Evolutionary conservation across 208 protist genomes (phyloP), one percentile per base, ranked within the genome.

Genomic region (Spongospora subterranea): DNA sequence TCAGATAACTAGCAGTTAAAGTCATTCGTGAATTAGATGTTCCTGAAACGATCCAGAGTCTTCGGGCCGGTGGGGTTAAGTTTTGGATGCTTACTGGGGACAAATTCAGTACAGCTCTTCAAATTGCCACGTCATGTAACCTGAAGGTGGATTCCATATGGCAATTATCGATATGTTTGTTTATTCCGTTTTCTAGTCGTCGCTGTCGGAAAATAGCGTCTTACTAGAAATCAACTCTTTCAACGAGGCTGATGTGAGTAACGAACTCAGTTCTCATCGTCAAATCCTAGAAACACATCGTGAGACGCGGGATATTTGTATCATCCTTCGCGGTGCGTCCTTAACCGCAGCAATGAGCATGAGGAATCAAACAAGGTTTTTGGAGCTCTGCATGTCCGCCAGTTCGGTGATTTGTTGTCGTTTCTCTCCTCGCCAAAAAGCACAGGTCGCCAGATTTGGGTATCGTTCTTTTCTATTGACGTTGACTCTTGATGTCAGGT

Each of bases 11-110:
- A 91, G 38, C 89, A 96, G 0, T 60, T 43, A 1, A 46, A 91
- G 20, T 93, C 94, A 0, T 88, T 92, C 46, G 92, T 96, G 32
- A 94, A n/a, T 76, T 90, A 41, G 71, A n/a, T 43, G 94, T 95
- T 29, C 94, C 96, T 17, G 90, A 96, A 13, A 95, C 95, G 13
- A 96, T 97, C 64, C 53, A 88, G 0, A 77, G 91, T 41, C 53
- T 97, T 0, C 40, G 54, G 0, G 46, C 91, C 0, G 94, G 94
- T 13, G 91, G 93, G n/a, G 93, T 95, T 24, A 91, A 94, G 0
- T 88, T 96, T 29, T 97, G 95, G 95, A 92, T 97, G 90, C 92
- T 97, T 11, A 97, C 96, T 11, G 94, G 96, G 39, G 96, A 97
- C 91, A 96, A 96, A 82, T 90, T 92, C 38, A 93, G 94, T 32